Percentiles rank a stretch among this genome's conserved stretches.
Conservation (phyloP, 805 yeast species). For the Ogataea haglerorum region DNA sequence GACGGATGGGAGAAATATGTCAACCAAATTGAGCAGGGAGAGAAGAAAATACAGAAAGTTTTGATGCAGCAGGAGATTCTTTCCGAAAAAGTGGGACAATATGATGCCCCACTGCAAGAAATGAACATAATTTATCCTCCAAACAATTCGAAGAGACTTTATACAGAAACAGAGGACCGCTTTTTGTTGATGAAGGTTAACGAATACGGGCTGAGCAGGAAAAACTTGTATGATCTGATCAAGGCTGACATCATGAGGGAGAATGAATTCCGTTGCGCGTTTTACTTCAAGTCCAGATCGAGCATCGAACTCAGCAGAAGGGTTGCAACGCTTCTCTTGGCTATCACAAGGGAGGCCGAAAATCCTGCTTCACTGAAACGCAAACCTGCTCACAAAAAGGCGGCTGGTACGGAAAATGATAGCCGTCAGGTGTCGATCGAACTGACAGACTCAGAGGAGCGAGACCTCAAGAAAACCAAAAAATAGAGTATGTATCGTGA, state of each 20-base stretch:
- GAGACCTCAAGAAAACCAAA: conserved; percentile 10
- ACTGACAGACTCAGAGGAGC: conserved; percentile 15
- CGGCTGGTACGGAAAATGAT: conserved; percentile 10
- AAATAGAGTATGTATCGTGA: conserved; percentile 4
- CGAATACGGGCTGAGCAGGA: conserved; percentile 61
- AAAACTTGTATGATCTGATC: conserved; percentile 57
- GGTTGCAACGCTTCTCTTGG: conserved; percentile 60
- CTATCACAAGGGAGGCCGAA: conserved; percentile 67
- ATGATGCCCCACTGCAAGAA: conserved; percentile 59
- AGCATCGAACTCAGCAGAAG: conserved; percentile 71
- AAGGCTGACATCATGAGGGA: conserved; percentile 60
- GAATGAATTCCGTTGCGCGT: conserved; percentile 65
- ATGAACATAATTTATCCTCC: conserved; percentile 72
- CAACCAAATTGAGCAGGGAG: conserved; percentile 70
- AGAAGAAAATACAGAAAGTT: conserved; percentile 57
- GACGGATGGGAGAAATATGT: conserved; percentile 72
- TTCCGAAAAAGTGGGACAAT: conserved; percentile 48
- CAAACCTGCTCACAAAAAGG: conserved; percentile 30
- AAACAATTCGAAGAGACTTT: conserved; percentile 74
- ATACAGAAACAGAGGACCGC: conserved; percentile 67
- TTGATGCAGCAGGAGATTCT: conserved; percentile 54
- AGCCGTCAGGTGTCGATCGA: conserved; percentile 36
- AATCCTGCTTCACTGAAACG: conserved; percentile 55
- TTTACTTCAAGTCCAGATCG: conserved; percentile 69
- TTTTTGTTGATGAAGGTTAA: conserved; percentile 59